These are phyloP conservation scores for Balakata baccata DNA, from an alignment of 345 rosid genomes.

Conservation along the genomic window DNA sequence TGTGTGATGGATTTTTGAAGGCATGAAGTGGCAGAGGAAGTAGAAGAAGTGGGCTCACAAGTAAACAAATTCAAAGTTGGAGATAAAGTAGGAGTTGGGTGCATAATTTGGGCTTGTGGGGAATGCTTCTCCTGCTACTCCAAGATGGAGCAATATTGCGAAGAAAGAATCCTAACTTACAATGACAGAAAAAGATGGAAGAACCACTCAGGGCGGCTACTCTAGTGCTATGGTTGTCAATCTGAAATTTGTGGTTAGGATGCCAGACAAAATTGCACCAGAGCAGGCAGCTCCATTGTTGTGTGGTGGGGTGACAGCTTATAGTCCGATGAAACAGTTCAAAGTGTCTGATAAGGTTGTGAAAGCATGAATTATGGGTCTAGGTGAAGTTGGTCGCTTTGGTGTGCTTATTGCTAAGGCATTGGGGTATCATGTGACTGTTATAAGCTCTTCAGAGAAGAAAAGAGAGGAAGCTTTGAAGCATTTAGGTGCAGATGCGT, in stretches of 20 bases:
- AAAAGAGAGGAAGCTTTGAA: constrained; percentile 53
- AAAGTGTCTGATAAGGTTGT: constrained; percentile 11
- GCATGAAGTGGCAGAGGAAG: constrained; percentile 57
- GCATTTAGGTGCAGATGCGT: constrained; percentile 45
- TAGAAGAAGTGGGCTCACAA: constrained; percentile 56
- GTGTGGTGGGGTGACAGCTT: constrained; percentile 52
- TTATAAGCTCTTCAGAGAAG: constrained; percentile 49
- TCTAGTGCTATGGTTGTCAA: too few species aligned
- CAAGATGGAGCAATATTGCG: constrained; percentile 59
- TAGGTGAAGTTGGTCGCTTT: constrained; percentile 58
- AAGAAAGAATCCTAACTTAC: constrained; percentile 30
- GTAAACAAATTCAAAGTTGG: constrained; percentile 49
- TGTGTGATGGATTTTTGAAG: too few species aligned
- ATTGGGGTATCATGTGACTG: constrained; percentile 57
- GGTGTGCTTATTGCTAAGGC: constrained; percentile 55
- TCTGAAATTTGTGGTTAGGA: too few species aligned
- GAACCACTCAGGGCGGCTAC: too few species aligned
- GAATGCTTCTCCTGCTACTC: constrained; percentile 45
- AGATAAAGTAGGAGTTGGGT: constrained; percentile 62
- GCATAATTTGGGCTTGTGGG: constrained; percentile 54
- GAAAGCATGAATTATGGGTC: constrained; percentile 42
- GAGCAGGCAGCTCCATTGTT: constrained; percentile 53
- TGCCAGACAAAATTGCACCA: background rate
- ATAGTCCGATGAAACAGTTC: constrained; percentile 51
- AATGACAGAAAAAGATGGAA: too few species aligned